phyloP scores from a whole-genome alignment of 2,329 filamentous ascomycete species.

The Colletotrichum sojae region DNA sequence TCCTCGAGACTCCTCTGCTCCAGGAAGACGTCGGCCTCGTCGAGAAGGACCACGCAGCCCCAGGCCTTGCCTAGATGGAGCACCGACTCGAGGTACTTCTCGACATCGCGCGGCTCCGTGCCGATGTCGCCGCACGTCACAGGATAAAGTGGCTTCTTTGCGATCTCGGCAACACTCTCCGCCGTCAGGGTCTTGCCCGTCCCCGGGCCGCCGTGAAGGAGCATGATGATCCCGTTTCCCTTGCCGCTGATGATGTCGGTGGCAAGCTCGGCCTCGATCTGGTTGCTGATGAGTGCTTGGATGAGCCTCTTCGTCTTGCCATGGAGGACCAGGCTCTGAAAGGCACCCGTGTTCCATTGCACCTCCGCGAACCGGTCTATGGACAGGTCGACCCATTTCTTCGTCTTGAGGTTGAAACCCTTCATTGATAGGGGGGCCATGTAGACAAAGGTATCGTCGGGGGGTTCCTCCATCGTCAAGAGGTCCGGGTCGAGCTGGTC shows the following conservation, averaged over 20 bases:
- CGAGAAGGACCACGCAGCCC: conserved; percentile 83
- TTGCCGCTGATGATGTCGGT: conserved; percentile 52
- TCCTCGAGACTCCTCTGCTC: conserved; percentile 76
- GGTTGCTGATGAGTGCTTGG: conserved; percentile 62
- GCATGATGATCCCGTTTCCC: conserved; percentile 23
- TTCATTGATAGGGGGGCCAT: no score
- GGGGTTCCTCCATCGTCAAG: no score
- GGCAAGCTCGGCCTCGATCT: conserved; percentile 52
- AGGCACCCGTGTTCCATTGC: conserved; percentile 62
- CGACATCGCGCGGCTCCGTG: neutral
- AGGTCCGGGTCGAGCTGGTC: no score
- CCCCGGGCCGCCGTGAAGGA: conserved; percentile 27
- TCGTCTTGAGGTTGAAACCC: conserved; percentile 41
- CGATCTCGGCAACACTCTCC: conserved; percentile 30
- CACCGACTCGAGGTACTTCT: conserved; percentile 3
- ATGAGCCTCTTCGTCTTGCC: conserved; percentile 64
- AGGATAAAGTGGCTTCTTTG: conserved; percentile 17
- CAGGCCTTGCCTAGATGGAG: conserved; percentile 57
- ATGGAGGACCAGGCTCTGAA: conserved; percentile 62
- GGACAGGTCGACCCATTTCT: conserved; percentile 53
- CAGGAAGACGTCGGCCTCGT: conserved; percentile 88
- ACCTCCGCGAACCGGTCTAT: conserved; percentile 60
- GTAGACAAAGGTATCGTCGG: no score
- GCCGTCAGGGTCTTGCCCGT: conserved; percentile 42
- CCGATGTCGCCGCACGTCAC: conserved; percentile 31